phyloP scores from a whole-genome alignment of 2,329 filamentous ascomycete genomes.

The Colletotrichum sp. region DNA sequence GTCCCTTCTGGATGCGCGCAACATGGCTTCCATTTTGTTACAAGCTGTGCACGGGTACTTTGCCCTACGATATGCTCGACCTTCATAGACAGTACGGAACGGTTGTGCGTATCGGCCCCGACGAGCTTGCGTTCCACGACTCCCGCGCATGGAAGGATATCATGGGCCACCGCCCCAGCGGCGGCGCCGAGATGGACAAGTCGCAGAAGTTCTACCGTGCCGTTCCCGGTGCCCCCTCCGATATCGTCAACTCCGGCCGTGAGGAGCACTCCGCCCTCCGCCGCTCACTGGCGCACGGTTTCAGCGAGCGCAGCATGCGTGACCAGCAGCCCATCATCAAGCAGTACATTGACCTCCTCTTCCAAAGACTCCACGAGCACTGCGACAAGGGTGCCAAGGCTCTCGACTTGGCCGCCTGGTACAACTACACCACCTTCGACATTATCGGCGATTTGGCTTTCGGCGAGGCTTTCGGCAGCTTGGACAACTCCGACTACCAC shows the following conservation, averaged over 20 bases:
- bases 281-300: slow-evolving; percentile 24
- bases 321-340: slow-evolving; percentile 32
- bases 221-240: neutral
- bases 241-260: slow-evolving; percentile 21
- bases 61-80: slow-evolving; percentile 29
- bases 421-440: slow-evolving; percentile 32
- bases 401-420: slow-evolving; percentile 29
- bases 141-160: slow-evolving; percentile 44
- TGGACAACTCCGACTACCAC: slow-evolving; percentile 26
- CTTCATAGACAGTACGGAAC: slow-evolving; percentile 46
- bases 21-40: slow-evolving; percentile 1
- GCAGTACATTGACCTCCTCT: slow-evolving; percentile 41
- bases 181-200: slow-evolving; percentile 17
- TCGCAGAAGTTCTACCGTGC: slow-evolving; percentile 6
- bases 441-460: slow-evolving; percentile 33
- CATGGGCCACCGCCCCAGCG: slow-evolving; percentile 31
- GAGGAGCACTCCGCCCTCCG: slow-evolving; percentile 18
- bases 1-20: slow-evolving; percentile 23
- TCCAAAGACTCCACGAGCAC: slow-evolving; percentile 38
- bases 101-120: slow-evolving; percentile 49
- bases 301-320: slow-evolving; percentile 26
- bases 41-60: slow-evolving; percentile 23
- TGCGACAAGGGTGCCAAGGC: neutral
- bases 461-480: slow-evolving; percentile 31
- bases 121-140: slow-evolving; percentile 49